A percentile compares a stretch with the other conserved stretches of the same genome.
phyloP scores from a whole-genome alignment of 2,329 filamentous ascomycete species.

The Fusarium sp. region DNA sequence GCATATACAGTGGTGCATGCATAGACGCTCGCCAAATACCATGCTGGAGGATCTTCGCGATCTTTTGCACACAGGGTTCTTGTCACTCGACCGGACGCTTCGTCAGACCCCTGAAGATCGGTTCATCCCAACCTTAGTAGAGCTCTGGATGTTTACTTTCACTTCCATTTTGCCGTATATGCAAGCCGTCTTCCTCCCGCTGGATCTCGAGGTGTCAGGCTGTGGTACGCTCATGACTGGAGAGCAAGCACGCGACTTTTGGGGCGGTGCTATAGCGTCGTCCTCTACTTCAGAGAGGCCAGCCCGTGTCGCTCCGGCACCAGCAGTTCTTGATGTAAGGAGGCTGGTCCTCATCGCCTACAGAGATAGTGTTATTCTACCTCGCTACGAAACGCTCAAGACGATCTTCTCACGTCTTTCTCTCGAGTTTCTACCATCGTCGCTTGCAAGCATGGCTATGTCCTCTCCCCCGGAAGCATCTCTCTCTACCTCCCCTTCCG shows the following conservation, averaged over 20 bases:
- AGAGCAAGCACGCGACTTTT: conserved; percentile 89
- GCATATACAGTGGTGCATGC: conserved; percentile 82
- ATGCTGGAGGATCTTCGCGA: conserved; percentile 84
- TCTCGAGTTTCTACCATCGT: conserved; percentile 78
- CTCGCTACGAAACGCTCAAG: conserved; percentile 89
- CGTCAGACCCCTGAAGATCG: conserved; percentile 84
- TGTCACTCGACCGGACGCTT: conserved; percentile 85
- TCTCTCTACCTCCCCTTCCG: conserved; percentile 65
- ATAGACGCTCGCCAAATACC: conserved; percentile 76
- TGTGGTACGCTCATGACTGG: conserved; percentile 81
- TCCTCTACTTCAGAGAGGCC: conserved; percentile 50
- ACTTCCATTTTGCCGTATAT: conserved; percentile 92
- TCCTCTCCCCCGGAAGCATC: conserved; percentile 67
- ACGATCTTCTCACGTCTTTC: conserved; percentile 90
- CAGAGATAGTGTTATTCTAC: conserved; percentile 88
- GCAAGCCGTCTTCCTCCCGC: conserved; percentile 91
- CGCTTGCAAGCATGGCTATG: conserved; percentile 64
- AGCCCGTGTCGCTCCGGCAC: conserved; percentile 62
- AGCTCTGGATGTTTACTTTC: conserved; percentile 95
- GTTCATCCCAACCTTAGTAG: conserved; percentile 89
- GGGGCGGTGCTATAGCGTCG: conserved; percentile 76
- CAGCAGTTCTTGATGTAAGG: conserved; percentile 81
- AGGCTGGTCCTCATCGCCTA: conserved; percentile 89
- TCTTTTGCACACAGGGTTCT: conserved; percentile 83
- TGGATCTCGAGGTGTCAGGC: conserved; percentile 94